phyloP scores from a whole-genome alignment of 352 stramenopile species.

The Phytophthora rubi region DNA sequence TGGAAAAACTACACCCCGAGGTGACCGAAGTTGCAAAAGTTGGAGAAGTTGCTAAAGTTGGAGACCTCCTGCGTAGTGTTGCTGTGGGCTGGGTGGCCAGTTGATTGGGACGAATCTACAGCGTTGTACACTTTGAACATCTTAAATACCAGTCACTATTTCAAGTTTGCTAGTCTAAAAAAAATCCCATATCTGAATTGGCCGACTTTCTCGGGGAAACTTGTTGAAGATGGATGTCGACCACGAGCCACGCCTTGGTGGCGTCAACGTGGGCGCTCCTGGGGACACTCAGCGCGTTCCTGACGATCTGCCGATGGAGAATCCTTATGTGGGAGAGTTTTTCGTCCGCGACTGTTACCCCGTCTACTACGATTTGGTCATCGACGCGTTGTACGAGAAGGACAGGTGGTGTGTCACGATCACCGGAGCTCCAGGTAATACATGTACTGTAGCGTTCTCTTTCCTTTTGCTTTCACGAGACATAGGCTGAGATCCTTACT shows the following conservation, averaged over 20 bases:
- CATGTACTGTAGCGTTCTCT: too few relatives aligned
- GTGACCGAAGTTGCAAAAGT: not conserved
- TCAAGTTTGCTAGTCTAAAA: too few relatives aligned
- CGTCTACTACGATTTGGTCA: not conserved
- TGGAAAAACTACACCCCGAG: slow-evolving; percentile 4
- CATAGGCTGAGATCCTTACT: not conserved
- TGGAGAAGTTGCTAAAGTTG: not conserved
- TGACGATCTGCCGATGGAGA: not conserved
- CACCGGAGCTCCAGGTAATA: not conserved
- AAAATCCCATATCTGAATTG: too few relatives aligned
- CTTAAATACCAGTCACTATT: not conserved
- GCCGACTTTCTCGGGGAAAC: too few relatives aligned
- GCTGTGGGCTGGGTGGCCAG: slow-evolving; percentile 7
- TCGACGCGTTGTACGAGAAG: not conserved
- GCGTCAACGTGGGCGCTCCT: not conserved
- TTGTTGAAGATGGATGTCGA: too few relatives aligned
- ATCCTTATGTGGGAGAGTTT: not conserved
- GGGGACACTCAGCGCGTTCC: too few relatives aligned
- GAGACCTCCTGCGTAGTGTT: not conserved
- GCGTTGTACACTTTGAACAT: not conserved
- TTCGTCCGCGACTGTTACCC: not conserved
- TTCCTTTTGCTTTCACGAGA: not conserved
- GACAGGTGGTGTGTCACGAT: not conserved
- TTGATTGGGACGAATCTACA: not conserved
- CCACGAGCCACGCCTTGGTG: too few relatives aligned